phyloP scores from a whole-genome alignment of 2,329 filamentous ascomycete species.

The Fusarium stilboides region DNA sequence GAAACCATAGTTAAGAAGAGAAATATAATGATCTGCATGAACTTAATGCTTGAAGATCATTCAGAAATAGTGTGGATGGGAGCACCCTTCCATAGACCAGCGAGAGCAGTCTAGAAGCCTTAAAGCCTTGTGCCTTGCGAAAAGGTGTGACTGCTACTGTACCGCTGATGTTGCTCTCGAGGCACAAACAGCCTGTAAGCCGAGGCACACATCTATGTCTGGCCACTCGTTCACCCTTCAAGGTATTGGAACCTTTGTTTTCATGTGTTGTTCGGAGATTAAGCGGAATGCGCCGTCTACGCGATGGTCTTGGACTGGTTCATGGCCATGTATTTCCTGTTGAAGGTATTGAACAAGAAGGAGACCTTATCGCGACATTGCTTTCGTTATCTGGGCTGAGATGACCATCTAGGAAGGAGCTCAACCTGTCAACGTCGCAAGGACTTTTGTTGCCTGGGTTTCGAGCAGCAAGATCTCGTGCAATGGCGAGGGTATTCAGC shows the following conservation, averaged over 20 bases:
- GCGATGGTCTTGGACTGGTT: not conserved
- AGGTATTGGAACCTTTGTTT: constrained; percentile 26
- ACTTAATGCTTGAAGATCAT: constrained; percentile 3
- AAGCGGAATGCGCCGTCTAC: not conserved
- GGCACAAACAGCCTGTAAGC: not conserved
- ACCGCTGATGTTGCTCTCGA: not conserved
- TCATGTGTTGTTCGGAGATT: not conserved
- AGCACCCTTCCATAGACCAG: constrained; percentile 7
- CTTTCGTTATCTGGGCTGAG: not conserved
- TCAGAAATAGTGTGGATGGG: constrained; percentile 6
- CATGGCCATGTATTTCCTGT: not conserved
- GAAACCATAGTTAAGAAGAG: not conserved
- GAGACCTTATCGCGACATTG: constrained; percentile 32
- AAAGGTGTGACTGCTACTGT: constrained; percentile 2
- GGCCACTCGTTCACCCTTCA: not conserved
- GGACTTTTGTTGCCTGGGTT: constrained; percentile 36
- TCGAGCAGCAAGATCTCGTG: constrained; percentile 12
- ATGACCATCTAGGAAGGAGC: constrained; percentile 44
- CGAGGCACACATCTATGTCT: not conserved
- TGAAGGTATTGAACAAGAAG: constrained; percentile 18
- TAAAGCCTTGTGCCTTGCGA: constrained; percentile 1
- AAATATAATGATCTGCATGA: constrained; percentile 4
- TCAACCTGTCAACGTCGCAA: constrained; percentile 15
- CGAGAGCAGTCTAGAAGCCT: constrained; percentile 22
- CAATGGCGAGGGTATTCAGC: constrained; percentile 23